phyloP scores from a whole-genome alignment of 768 basidiomycete species.

The Lentinula lateritia region DNA sequence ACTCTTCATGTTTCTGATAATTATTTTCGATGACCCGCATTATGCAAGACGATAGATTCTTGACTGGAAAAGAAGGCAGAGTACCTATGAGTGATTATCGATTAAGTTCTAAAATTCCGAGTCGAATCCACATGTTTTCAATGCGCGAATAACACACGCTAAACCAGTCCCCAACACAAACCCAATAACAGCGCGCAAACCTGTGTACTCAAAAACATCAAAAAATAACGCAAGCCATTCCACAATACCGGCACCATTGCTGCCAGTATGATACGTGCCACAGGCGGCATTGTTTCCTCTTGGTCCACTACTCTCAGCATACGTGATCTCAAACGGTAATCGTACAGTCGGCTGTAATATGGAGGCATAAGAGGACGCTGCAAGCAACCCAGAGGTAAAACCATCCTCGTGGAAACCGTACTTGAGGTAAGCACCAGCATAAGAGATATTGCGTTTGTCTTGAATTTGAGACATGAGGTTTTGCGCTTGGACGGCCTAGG shows the following conservation, averaged over 20 bases:
- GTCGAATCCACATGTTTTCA: neutral
- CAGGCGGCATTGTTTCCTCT: slow-evolving; percentile 13
- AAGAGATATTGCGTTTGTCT: slow-evolving; percentile 54
- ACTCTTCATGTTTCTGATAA: too few relatives aligned
- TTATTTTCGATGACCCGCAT: too few relatives aligned
- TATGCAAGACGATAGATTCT: too few relatives aligned
- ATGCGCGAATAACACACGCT: neutral
- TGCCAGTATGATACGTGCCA: neutral
- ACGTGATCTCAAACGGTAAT: slow-evolving; percentile 4
- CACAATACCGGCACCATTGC: neutral
- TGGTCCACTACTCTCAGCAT: slow-evolving; percentile 24
- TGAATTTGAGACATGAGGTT: slow-evolving; percentile 51
- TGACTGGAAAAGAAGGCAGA: too few relatives aligned
- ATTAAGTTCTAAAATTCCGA: neutral
- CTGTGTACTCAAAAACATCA: slow-evolving; percentile 1
- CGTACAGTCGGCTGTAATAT: neutral
- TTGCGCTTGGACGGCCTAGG: slow-evolving; percentile 52
- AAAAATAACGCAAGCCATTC: slow-evolving; percentile 1
- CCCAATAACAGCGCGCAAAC: neutral
- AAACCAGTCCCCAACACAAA: neutral
- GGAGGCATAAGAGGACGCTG: slow-evolving; percentile 1
- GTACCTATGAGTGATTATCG: too few relatives aligned
- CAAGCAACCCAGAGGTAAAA: slow-evolving; percentile 26
- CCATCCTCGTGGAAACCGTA: slow-evolving; percentile 86
- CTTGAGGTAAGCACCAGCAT: slow-evolving; percentile 66